Evolutionary conservation across 257 asterid genomes (phyloP), one percentile per base, ranked within the genome.

Genomic region (Eucommia ulmoides): DNA sequence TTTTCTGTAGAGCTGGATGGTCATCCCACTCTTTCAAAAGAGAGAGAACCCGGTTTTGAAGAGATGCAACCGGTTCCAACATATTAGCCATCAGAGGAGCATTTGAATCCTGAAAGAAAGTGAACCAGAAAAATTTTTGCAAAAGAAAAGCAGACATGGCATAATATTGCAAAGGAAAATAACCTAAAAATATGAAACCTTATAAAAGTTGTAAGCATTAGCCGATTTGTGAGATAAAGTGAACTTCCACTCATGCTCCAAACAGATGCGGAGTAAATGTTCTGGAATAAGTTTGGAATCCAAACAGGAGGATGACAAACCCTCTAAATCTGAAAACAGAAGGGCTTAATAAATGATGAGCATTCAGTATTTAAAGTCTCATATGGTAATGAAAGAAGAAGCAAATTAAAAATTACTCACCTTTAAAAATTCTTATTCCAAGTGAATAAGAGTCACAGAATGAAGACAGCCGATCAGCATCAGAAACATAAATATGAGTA

Each of bases 211-310:
- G 78, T 83, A 78, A 1, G 74, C 24, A 16, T 41, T 50, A 48
- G 67, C 54, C 50, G 84, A 64, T 58, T 73, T 76, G 23, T 54
- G 61, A 33, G 80, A 56, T 53, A 29, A 61, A 38, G 33, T 54
- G 60, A 73, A 74, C 63, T 55, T 83, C 18, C 69, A 60, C 50
- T 79, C 87, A 66, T 86, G 83, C 84, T 83, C 95, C 72, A 91
- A 66, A 64, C 93, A 74, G 47, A 91, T 75, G 60, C 84, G 81
- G 38, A 91, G 78, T 42, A 83, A 65, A 67, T 91, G 93, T 58
- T 85, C 98, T 4, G 94, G 98, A 1, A 82, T 63, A 65, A 86
- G 63, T 74, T 74, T 83, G 18, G 93, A 76, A 74, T 91, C 96
- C 41, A 80, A 73, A 61, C 51, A 64, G 42, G 93, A 78, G 52